A percentile compares a stretch with the other conserved stretches of the same genome.
phyloP scores from a whole-genome alignment of 2,329 filamentous ascomycete species.

The Didymella arachidicola region DNA sequence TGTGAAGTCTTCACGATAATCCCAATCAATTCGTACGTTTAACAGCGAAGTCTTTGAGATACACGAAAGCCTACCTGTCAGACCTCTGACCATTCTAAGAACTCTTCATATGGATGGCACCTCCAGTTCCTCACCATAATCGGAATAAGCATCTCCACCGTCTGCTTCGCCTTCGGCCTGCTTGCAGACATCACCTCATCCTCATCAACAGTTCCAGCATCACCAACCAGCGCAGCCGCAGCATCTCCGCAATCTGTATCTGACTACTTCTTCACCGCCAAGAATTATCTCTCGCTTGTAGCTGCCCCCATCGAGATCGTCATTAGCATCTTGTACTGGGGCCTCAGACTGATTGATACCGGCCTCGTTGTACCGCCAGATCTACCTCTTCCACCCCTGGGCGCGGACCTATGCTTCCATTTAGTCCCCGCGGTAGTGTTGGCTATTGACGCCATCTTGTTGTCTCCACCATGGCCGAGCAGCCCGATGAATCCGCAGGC shows the following conservation, averaged over 20 bases:
- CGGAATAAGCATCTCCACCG: conserved; percentile 67
- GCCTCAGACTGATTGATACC: conserved; percentile 63
- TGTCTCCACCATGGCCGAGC: conserved; percentile 72
- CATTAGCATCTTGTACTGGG: conserved; percentile 77
- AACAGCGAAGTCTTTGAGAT: neutral
- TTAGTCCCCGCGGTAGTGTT: conserved; percentile 71
- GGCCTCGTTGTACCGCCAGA: conserved; percentile 61
- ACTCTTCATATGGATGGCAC: conserved; percentile 70
- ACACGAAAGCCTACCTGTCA: too few species aligned
- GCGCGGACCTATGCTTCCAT: conserved; percentile 58
- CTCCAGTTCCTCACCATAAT: conserved; percentile 79
- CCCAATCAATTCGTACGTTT: conserved; percentile 39
- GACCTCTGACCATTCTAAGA: conserved; percentile 43
- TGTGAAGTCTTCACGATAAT: conserved; percentile 39
- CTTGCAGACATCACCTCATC: conserved; percentile 64
- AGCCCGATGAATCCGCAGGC: conserved; percentile 60
- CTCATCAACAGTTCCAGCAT: neutral
- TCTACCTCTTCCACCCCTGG: conserved; percentile 51
- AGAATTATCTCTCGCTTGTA: conserved; percentile 72
- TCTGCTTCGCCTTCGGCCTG: conserved; percentile 68
- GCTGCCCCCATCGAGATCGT: conserved; percentile 74
- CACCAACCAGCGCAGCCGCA: conserved; percentile 43
- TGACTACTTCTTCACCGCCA: conserved; percentile 66
- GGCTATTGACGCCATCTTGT: conserved; percentile 69
- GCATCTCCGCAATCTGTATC: conserved; percentile 49